Evolutionary conservation across 1,139 yeast genomes (phyloP), one percentile per base, ranked within the genome.

Genomic region (Hyphopichia khmerensis): DNA sequence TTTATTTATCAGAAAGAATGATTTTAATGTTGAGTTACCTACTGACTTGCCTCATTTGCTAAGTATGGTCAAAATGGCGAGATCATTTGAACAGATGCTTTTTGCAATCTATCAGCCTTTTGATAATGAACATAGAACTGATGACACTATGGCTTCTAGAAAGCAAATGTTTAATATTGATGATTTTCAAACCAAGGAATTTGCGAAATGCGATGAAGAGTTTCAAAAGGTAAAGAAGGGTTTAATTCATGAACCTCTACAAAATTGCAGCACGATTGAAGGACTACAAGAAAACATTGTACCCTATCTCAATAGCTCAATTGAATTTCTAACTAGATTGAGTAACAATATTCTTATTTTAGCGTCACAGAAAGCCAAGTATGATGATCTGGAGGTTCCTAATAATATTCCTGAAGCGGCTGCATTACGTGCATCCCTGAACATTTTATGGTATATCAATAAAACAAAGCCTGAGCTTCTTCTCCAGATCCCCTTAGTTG

Each of bases 11-110:
- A 48, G 56, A 31, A 57, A 54, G 30, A 65, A 61, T 19, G 71
- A 65, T 46, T 65, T 61, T 49, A 63, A 65, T 43, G 50, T 64
- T 30, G 69, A 64, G 33, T 48, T 62, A n/a, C 71, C 71, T 4
- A 59, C 59, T 45, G 47, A 52, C 29, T 58, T 60, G 46, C 51
- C 55, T 23, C 52, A 55, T 38, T 46, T 65, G 13, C 46, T 64
- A 30, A 59, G 57, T 34, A 41, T 65, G 43, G 65, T 64, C 15
- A 65, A 64, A 43, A 45, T 63, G 40, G 64, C 63, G 0, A 41
- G 56, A 17, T 47, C 58, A 3, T 50, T 61, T 33, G 69, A 64
- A 42, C 52, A 53, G 39, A 60, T 62, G 65, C 42, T 56, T 16
- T 48, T 50, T 42, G 59, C 62, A n/a, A 51, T 57, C 11, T 64